Evolutionary conservation across 768 basidiomycete species (phyloP), one percentile per base, ranked within the genome.

Genomic region (Hericium rajendrae): DNA sequence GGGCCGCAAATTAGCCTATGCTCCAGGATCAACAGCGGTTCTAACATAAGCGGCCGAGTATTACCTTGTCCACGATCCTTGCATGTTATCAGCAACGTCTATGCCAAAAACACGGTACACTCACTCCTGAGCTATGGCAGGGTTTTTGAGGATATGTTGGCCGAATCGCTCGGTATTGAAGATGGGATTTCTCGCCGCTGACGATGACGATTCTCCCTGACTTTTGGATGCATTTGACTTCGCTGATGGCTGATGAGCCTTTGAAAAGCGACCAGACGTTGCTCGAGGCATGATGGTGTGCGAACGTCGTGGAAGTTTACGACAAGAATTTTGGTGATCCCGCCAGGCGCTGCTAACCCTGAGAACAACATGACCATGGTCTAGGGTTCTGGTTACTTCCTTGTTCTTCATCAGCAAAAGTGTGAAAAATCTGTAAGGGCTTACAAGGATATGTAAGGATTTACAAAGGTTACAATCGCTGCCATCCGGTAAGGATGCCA

Each of bases 111-210:
- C 10, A 16, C 40, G 48, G 56, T n/a, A 10, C 51, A 73, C 74
- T 65, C 66, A 95, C 92, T 84, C 86, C 76, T 95, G 91, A 5
- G 92, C 92, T 38, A 92, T 88, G 58, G 84, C 80, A 4, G 91
- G 87, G 70, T 93, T 98, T 73, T 95, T 97, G 59, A 98, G 78
- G 62, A 99, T 98, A 74, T 99, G 95, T 70, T 98, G 95, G 20
- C 97, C 95, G 64, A 97, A 97, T 62, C 90, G 79, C 67, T 91
- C 89, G 3, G 94, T 97, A 67, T 97, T 94, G 78, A 93, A 94
- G 58, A 94, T 86, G 0, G 92, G 92, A 66, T 92, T 93, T n/a
- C 83, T 81, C 22, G 74, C 73, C 3, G 76, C 75, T 0, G 77
- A 72, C 1, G 73, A 70, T 6, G 70, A 69, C 12, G 68, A 62